Percentiles rank a stretch among this genome's conserved stretches.
Evolutionary conservation across 2,329 filamentous ascomycete genomes (phyloP).

Genomic region (Colletotrichum agaves): DNA sequence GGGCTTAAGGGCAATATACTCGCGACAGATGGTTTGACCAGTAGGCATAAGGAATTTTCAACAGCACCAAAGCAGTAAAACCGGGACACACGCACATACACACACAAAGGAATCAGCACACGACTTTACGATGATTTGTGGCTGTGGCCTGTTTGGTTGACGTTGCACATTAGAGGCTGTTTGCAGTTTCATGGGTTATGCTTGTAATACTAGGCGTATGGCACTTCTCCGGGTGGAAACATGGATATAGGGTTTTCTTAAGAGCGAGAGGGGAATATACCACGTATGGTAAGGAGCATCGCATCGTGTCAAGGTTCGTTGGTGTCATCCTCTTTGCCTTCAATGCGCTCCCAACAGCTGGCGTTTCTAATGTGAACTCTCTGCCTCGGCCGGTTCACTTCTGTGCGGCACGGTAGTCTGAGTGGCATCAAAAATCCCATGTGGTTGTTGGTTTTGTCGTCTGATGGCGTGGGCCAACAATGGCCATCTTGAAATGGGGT

Average conservation of each 20-base stretch:
- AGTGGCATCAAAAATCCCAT: slow-evolving; percentile 2
- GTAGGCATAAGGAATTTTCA: neutral
- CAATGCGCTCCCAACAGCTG: neutral
- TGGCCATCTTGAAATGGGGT: neutral
- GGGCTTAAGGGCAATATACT: slow-evolving; percentile 13
- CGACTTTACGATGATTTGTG: slow-evolving; percentile 10
- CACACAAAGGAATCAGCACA: neutral
- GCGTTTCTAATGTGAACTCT: slow-evolving; percentile 27
- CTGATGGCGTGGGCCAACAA: slow-evolving; percentile 17
- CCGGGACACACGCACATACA: neutral
- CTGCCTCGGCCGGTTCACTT: slow-evolving; percentile 18
- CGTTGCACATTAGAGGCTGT: slow-evolving; percentile 7
- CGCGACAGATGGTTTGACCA: slow-evolving; percentile 16
- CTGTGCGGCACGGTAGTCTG: slow-evolving; percentile 2
- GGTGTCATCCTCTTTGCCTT: neutral
- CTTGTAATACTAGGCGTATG: slow-evolving; percentile 25
- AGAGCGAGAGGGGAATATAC: neutral
- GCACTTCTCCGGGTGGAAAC: slow-evolving; percentile 14
- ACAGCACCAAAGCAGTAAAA: slow-evolving; percentile 5
- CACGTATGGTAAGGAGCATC: neutral
- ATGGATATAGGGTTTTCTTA: neutral
- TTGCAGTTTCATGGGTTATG: slow-evolving; percentile 23
- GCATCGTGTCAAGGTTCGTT: neutral
- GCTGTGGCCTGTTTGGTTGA: neutral
- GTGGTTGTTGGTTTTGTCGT: slow-evolving; percentile 11